phyloP scores from a whole-genome alignment of 2,329 filamentous ascomycete species.

The Alternaria conjuncta region DNA sequence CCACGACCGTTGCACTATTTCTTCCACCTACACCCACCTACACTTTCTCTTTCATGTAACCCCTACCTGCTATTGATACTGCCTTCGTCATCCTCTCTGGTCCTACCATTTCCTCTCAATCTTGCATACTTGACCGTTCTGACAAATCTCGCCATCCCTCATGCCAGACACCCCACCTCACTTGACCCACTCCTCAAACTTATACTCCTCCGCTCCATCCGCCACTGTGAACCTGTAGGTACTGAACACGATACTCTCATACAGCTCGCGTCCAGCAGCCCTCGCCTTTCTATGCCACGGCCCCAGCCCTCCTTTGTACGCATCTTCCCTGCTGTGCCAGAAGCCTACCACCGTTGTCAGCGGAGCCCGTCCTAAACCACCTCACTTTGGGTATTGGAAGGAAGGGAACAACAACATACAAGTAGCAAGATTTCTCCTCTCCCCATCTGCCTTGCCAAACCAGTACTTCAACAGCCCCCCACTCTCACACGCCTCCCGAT shows the following conservation, averaged over 20 bases:
- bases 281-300: slow-evolving; percentile 64
- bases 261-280: slow-evolving; percentile 56
- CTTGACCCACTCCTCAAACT: slow-evolving; percentile 38
- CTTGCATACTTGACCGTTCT: neutral
- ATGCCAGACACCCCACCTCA: too few relatives aligned
- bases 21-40: neutral
- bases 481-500: slow-evolving; percentile 77
- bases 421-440: slow-evolving; percentile 81
- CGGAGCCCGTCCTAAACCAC: neutral
- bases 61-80: neutral
- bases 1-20: neutral
- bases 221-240: slow-evolving; percentile 64
- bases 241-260: slow-evolving; percentile 51
- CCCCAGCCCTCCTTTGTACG: slow-evolving; percentile 65
- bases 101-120: neutral
- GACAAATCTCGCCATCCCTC: too few relatives aligned
- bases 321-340: slow-evolving; percentile 65
- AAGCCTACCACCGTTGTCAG: slow-evolving; percentile 61
- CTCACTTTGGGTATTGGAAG: neutral
- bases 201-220: slow-evolving; percentile 69
- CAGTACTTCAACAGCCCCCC: slow-evolving; percentile 92
- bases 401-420: slow-evolving; percentile 47
- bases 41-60: neutral
- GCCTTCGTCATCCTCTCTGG: neutral
- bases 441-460: slow-evolving; percentile 76